Conservation (phyloP, 306 rosid species). For the Ormosia semicastrata region DNA sequence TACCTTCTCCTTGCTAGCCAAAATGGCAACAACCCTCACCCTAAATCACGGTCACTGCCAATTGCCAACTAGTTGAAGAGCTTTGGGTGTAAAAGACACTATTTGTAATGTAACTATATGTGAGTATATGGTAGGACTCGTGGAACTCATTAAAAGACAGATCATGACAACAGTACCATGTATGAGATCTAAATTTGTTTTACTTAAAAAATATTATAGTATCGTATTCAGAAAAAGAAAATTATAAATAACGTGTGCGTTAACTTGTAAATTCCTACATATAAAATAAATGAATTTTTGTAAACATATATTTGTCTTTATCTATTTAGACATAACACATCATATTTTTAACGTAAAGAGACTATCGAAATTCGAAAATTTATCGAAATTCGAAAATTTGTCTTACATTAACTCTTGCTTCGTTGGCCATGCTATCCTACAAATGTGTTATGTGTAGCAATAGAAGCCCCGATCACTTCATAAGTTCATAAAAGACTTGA, state of each 20-base stretch:
- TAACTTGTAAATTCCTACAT: too few relatives aligned
- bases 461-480: constrained; percentile 18
- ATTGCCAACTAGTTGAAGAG: background rate
- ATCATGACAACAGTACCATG: background rate
- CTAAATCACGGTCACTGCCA: constrained; percentile 24
- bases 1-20: background rate
- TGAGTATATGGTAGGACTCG: background rate
- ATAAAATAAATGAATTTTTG: too few relatives aligned
- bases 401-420: constrained; percentile 34
- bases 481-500: background rate
- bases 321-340: too few relatives aligned
- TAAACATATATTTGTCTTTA: too few relatives aligned
- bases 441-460: background rate
- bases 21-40: constrained; percentile 14
- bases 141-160: background rate
- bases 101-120: background rate
- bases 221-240: background rate
- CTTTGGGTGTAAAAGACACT: background rate
- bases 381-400: background rate
- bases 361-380: too few relatives aligned
- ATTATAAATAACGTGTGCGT: too few relatives aligned
- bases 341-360: too few relatives aligned
- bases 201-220: too few relatives aligned
- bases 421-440: constrained; percentile 37
- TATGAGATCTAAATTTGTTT: too few relatives aligned